Evolutionary conservation across 2,329 filamentous ascomycete genomes (phyloP).

Genomic region (Fusarium decemcellulare): DNA sequence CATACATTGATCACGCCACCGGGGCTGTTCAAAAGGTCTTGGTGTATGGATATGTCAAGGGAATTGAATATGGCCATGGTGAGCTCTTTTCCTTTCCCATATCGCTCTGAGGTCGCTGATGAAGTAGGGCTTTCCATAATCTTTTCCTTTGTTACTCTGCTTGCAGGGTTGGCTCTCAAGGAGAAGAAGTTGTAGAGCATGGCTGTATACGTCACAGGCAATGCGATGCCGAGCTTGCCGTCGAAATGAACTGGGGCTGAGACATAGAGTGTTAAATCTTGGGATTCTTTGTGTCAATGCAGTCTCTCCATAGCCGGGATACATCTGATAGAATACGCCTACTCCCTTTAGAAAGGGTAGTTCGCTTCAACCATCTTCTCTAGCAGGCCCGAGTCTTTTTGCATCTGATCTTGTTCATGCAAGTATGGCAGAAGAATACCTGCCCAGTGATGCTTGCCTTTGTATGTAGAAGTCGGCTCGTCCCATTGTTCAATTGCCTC

Average conservation of each 20-base stretch:
- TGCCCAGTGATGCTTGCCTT: conserved; percentile 36
- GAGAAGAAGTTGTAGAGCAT: conserved; percentile 8
- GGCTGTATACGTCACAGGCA: too few relatives aligned
- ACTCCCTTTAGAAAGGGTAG: conserved; percentile 20
- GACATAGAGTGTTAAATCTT: too few relatives aligned
- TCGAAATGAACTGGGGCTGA: too few relatives aligned
- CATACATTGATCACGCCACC: conserved; percentile 34
- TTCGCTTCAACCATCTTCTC: conserved; percentile 21
- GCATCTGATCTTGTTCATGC: conserved; percentile 21
- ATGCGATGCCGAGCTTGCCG: too few relatives aligned
- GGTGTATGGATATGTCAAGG: conserved; percentile 30
- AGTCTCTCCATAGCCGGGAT: too few relatives aligned
- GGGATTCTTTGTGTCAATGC: too few relatives aligned
- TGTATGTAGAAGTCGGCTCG: conserved; percentile 25
- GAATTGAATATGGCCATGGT: conserved; percentile 40
- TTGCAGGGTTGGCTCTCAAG: background rate
- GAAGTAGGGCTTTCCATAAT: background rate
- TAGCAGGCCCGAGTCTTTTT: conserved; percentile 17
- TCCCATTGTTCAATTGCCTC: conserved; percentile 40
- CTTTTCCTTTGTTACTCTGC: background rate
- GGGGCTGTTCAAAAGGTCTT: conserved; percentile 18
- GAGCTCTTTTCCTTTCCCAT: background rate
- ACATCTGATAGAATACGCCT: too few relatives aligned
- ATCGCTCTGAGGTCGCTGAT: background rate
- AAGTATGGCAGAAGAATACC: conserved; percentile 32